Conservation (phyloP, 352 stramenopile species). For the Phytophthora brassicae region DNA sequence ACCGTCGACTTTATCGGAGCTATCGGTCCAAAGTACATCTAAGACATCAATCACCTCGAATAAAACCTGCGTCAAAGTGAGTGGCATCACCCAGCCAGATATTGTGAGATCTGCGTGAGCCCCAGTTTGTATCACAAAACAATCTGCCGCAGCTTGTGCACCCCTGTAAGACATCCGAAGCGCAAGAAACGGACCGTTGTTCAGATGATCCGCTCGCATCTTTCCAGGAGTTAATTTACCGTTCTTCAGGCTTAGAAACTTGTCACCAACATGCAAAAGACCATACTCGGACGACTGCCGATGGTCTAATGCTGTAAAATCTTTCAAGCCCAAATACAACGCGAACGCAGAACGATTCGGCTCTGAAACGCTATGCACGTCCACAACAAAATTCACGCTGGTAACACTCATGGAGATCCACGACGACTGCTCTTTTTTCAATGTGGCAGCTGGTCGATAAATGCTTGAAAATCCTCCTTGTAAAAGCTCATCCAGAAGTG, state of each 20-base stretch:
- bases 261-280: slow-evolving; percentile 80
- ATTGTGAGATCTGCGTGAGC: slow-evolving; percentile 67
- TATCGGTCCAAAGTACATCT: slow-evolving; percentile 61
- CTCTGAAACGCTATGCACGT: slow-evolving; percentile 71
- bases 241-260: slow-evolving; percentile 83
- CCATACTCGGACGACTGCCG: slow-evolving; percentile 71
- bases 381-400: slow-evolving; percentile 56
- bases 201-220: slow-evolving; percentile 66
- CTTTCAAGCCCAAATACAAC: slow-evolving; percentile 60
- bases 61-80: slow-evolving; percentile 68
- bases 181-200: slow-evolving; percentile 53
- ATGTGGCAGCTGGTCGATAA: slow-evolving; percentile 48
- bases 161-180: slow-evolving; percentile 73
- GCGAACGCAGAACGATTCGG: slow-evolving; percentile 59
- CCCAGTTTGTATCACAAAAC: slow-evolving; percentile 67
- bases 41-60: slow-evolving; percentile 78
- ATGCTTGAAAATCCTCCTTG: slow-evolving; percentile 74
- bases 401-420: slow-evolving; percentile 81
- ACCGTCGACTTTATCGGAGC: slow-evolving; percentile 16
- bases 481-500: slow-evolving; percentile 53
- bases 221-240: slow-evolving; percentile 67
- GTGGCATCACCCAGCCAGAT: slow-evolving; percentile 76
- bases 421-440: slow-evolving; percentile 51
- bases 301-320: slow-evolving; percentile 68
- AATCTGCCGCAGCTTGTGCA: slow-evolving; percentile 30